Evolutionary conservation across 495 filamentous ascomycete genomes (phyloP), one percentile per base, ranked within the genome.

Genomic region (Darksidea phi): DNA sequence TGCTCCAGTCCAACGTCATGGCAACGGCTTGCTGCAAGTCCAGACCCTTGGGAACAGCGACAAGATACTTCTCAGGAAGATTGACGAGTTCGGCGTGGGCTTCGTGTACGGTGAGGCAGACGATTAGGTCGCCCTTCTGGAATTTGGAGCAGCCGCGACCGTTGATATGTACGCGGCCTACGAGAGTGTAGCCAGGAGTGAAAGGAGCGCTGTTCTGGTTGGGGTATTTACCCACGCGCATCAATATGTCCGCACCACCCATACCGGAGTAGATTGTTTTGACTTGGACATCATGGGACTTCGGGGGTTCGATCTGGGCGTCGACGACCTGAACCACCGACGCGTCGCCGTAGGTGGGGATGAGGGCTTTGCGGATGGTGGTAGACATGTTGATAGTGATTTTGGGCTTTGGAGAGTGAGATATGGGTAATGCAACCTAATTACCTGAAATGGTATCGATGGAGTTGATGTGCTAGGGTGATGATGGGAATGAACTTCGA

Each of bases 191-290:
- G 54, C 76, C 75, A 0, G 76, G 75, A 0, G 75, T 78, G 4
- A 79, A 59, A 2, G 77, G 76, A 0, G 74, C 70, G 13, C 67
- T 66, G 34, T 67, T 71, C 59, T 75, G 72, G 32, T 75, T 55
- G 4, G 74, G 75, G 42, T 78, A 78, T n/a, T 36, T 51, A 24
- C 76, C 75, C 28, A 68, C 64, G 8, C 74, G 72, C 76, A 79
- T 79, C 58, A 71, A 72, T 66, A 77, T 66, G 59, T 78, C 76
- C 25, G 69, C 68, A 45, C 77, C 75, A 13, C 57, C 67, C 63
- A 79, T 77, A 51, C 71, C 72, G 12, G 76, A 59, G 63, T 77
- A 79, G 28, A 73, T 56, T 17, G 75, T 68, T 12, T 64, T 67
- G 48, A 79, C 74, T 59, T 79, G 75, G 21, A 77, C 69, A 21